Percentiles rank a stretch among this genome's conserved stretches.
phyloP scores from a whole-genome alignment of 371 early-diverging fungal species.

The Syncephalis plumigaleata region DNA sequence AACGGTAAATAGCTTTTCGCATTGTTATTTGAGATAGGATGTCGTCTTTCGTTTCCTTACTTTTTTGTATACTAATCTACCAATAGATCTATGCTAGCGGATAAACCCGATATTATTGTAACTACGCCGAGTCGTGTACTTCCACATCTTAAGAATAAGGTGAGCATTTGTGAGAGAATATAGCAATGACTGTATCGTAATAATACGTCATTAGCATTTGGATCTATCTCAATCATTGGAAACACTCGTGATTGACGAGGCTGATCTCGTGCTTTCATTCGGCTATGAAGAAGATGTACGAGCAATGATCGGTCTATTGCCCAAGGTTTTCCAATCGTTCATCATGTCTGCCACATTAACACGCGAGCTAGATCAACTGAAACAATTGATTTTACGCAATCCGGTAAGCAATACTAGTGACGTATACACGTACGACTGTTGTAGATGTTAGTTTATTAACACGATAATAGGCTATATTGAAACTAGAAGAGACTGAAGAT shows the following conservation, averaged over 20 bases:
- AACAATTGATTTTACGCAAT: slow-evolving; percentile 63
- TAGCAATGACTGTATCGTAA: background rate
- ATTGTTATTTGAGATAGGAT: no score
- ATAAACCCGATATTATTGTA: slow-evolving; percentile 69
- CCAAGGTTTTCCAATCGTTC: slow-evolving; percentile 72
- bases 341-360: slow-evolving; percentile 83
- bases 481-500: slow-evolving; percentile 62
- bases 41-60: no score
- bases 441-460: background rate
- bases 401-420: slow-evolving; percentile 26
- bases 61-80: no score
- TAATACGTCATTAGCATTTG: slow-evolving; percentile 39
- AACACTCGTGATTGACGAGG: slow-evolving; percentile 87
- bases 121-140: slow-evolving; percentile 45
- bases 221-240: slow-evolving; percentile 40
- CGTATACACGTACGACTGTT: background rate
- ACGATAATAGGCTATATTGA: slow-evolving; percentile 33
- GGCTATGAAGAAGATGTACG: slow-evolving; percentile 79
- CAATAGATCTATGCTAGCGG: slow-evolving; percentile 56
- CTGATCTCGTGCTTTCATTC: slow-evolving; percentile 81
- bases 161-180: background rate
- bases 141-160: background rate
- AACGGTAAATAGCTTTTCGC: slow-evolving; percentile 28
- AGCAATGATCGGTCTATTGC: slow-evolving; percentile 45
- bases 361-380: slow-evolving; percentile 65